Evolutionary conservation across 352 stramenopile species (phyloP), one percentile per base, ranked within the genome.

Genomic region (Globisporangium canariense): DNA sequence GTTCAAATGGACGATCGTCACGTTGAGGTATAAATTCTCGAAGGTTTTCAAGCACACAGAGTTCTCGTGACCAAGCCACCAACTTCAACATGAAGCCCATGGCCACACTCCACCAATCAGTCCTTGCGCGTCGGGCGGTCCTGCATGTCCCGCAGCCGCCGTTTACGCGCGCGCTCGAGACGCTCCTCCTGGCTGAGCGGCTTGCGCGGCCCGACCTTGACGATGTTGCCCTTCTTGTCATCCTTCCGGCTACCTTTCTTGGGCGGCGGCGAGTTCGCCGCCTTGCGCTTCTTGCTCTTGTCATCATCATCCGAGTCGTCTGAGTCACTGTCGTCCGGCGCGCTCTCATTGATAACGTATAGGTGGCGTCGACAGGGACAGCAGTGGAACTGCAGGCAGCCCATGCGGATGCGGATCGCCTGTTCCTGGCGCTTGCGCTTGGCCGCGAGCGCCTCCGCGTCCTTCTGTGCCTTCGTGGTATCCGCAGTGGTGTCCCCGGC

Each of bases 111-210:
- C 2, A 2, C 22, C 28, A 16, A 30, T 63, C 38, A 86, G 40
- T 81, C 73, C 63, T 89, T 89, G 8, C 82, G 72, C 11, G 74
- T 84, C 16, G 82, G 79, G 2, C 79, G 71, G 58, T 91, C 79
- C 61, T 87, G 78, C 82, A 91, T 91, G 58, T 91, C 82, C 2
- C 80, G 65, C 51, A 88, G 58, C 8, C 82, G 70, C 10, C 82
- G 65, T 60, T 89, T 91, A 16, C 78, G 71, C 22, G 82, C 82
- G 7, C 82, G 75, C 46, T 91, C 82, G 14, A 89, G 77, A 0
- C 79, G 73, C 60, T 91, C 73, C 59, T 88, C 82, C 54, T 91
- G 81, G 4, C 71, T 89, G n/a, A 91, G 70, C 22, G 80, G 75
- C 45, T 88, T 89, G 18, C 82, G 76, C 59, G 78, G 64, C 6